Evolutionary conservation across 2,329 filamentous ascomycete species (phyloP), one percentile per base, ranked within the genome.

Genomic region (Aspergillus spinulosporus): DNA sequence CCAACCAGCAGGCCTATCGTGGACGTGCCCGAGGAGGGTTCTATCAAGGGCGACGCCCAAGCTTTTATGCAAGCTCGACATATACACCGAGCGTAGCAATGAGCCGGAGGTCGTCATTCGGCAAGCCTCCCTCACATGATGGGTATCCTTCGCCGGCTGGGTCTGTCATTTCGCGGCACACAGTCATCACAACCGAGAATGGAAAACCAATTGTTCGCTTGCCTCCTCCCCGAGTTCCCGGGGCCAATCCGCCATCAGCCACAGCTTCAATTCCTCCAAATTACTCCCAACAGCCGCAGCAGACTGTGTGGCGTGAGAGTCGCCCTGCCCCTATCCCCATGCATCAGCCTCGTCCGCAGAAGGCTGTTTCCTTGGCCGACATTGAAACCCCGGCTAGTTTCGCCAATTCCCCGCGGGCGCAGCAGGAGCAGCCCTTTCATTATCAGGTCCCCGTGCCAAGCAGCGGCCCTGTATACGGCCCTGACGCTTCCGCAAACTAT

Each of bases 271-370:
- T 59, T 6, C 55, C 59, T 49, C 52, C 63, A 39, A 59, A 61
- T 4, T 62, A 61, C 36, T 46, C 65, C 51, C 59, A 79, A 44
- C 75, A 80, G 47, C 79, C 82, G 28, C 80, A 82, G 61, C 80
- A 82, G 61, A 81, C 82, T 6, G 72, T 80, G 0, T 84, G 80
- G 69, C 80, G 82, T 49, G 84, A 86, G 69, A 85, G 83, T 62
- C 85, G 83, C 64, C 80, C 82, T 44, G 78, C 77, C 14, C 80
- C 82, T 42, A 81, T 86, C 15, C 83, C 91, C 0, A 96, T 97
- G 86, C 90, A 97, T 71, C 94, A 97, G 71, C 94, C 94, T 56
- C 88, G 90, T 50, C 93, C 94, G 6, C 92, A 97, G 73, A 97
- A 97, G 79, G 83, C 92, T 4, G 90, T 97, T 32, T 97, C 92